phyloP scores from a whole-genome alignment of 257 asterid genomes.

The Solanum sitiens region DNA sequence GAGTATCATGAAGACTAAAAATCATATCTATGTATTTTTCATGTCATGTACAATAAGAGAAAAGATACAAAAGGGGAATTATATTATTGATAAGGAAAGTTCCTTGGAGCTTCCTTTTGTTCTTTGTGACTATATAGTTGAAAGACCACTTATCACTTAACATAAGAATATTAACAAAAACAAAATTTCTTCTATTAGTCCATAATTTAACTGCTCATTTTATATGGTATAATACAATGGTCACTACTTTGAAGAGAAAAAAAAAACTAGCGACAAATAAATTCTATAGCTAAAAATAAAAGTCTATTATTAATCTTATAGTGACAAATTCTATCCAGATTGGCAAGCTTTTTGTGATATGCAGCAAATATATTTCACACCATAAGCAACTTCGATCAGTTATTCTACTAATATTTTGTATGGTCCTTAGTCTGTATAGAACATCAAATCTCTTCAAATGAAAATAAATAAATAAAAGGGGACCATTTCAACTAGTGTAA shows the following conservation, averaged over 20 bases:
- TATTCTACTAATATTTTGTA: not conserved
- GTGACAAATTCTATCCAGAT: not conserved
- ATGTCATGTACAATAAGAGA: not conserved
- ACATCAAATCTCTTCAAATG: not conserved
- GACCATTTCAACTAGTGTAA: not conserved
- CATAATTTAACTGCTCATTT: not conserved
- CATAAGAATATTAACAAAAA: not conserved
- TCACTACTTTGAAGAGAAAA: too few relatives aligned
- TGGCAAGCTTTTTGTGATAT: not conserved
- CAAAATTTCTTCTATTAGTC: not conserved
- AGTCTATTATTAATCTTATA: not conserved
- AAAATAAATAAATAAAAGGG: not conserved
- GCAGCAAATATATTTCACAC: not conserved
- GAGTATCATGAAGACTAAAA: too few relatives aligned
- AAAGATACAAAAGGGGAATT: not conserved
- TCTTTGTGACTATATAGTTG: not conserved
- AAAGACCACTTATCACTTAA: not conserved
- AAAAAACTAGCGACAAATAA: too few relatives aligned
- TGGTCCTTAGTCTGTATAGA: not conserved
- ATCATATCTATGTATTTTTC: not conserved
- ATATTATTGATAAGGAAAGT: not conserved
- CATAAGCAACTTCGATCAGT: not conserved
- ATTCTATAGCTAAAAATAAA: not conserved
- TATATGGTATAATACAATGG: not conserved
- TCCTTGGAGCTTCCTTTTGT: not conserved